Conservation (phyloP, 2,329 filamentous ascomycete species). For the Penicillium sp. region DNA sequence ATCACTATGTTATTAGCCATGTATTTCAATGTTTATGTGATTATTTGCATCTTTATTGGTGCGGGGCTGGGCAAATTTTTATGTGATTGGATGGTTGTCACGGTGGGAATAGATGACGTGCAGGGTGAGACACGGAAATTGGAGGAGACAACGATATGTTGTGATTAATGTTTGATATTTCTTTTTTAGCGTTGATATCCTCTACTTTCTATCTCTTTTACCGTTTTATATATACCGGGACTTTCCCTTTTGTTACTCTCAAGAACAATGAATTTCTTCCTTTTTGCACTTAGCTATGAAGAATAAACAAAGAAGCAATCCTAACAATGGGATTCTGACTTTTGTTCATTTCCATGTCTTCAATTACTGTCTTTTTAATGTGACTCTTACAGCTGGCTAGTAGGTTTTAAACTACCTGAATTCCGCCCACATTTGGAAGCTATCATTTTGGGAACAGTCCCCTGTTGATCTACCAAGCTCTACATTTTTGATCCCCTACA, state of each 20-base stretch:
- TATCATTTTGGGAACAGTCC: not conserved
- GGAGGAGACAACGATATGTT: slow-evolving; percentile 22
- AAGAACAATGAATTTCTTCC: not conserved
- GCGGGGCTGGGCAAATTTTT: slow-evolving; percentile 21
- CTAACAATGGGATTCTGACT: not conserved
- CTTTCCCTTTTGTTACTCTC: not conserved
- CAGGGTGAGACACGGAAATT: slow-evolving; percentile 9
- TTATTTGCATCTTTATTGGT: slow-evolving; percentile 21
- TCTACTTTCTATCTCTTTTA: not conserved
- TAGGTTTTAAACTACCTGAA: not conserved
- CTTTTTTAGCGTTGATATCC: not conserved
- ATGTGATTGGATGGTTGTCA: slow-evolving; percentile 24
- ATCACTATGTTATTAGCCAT: slow-evolving; percentile 20
- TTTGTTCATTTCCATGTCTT: not conserved
- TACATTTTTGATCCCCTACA: too few species aligned
- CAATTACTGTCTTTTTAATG: not conserved
- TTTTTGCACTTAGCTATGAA: too few species aligned
- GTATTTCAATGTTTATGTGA: slow-evolving; percentile 22
- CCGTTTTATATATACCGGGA: not conserved
- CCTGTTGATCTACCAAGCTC: not conserved
- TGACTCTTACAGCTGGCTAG: not conserved
- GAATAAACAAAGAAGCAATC: too few species aligned
- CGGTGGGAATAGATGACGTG: slow-evolving; percentile 10
- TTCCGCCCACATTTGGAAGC: not conserved
- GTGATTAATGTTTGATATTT: slow-evolving; percentile 7